phyloP scores from a whole-genome alignment of 1,284 basidiomycete species.

The Ustilago xerochloae region DNA sequence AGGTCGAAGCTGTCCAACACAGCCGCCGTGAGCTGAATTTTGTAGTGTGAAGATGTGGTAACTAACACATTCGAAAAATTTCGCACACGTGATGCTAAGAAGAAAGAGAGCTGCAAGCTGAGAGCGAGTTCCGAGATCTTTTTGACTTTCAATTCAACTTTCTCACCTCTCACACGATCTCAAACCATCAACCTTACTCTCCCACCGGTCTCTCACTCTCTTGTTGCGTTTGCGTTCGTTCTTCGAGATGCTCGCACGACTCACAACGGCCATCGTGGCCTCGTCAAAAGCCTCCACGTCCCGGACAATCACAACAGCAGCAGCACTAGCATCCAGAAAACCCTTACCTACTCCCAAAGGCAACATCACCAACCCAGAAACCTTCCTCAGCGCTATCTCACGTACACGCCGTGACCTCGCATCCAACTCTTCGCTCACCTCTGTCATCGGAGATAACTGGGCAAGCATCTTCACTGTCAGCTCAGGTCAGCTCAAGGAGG shows the following conservation, averaged over 20 bases:
- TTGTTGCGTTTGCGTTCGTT: neutral
- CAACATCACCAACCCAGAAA: conserved; percentile 14
- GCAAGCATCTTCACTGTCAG: conserved; percentile 76
- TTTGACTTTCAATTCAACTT: conserved; percentile 19
- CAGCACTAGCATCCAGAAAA: conserved; percentile 10
- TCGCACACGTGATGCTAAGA: conserved; percentile 9
- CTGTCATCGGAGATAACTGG: conserved; percentile 73
- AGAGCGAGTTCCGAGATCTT: conserved; percentile 33
- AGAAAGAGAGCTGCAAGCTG: conserved; percentile 4
- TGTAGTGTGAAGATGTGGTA: neutral
- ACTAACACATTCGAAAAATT: neutral
- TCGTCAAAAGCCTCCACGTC: conserved; percentile 18
- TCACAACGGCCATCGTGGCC: conserved; percentile 4
- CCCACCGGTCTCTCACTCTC: neutral
- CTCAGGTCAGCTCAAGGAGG: conserved; percentile 75
- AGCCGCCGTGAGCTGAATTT: neutral
- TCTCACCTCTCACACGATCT: conserved; percentile 3
- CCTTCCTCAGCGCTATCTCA: conserved; percentile 80
- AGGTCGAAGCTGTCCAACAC: neutral
- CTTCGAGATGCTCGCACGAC: conserved; percentile 16
- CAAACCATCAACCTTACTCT: neutral
- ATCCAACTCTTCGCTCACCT: conserved; percentile 51
- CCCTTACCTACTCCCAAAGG: conserved; percentile 18
- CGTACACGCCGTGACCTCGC: conserved; percentile 76
- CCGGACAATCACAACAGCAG: conserved; percentile 18